These are phyloP conservation scores for Talaromyces sp. DNA, from an alignment of 2,329 filamentous ascomycete species.

Conservation along the genomic window DNA sequence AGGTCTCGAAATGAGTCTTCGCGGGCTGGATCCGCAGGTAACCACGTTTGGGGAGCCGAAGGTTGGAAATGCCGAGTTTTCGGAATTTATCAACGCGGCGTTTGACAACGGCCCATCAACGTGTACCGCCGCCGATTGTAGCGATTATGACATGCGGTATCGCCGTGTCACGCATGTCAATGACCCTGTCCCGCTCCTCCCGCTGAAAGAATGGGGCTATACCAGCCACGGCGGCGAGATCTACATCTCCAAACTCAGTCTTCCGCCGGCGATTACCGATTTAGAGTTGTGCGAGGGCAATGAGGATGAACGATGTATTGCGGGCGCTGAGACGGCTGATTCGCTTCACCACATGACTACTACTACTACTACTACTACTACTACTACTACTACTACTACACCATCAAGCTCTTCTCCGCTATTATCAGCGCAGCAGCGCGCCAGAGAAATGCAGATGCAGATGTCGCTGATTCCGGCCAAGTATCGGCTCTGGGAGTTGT, in stretches of 20 bases:
- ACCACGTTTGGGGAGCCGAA: constrained; percentile 92
- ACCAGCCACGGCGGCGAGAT: constrained; percentile 80
- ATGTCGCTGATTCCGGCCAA: constrained; percentile 36
- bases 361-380: neutral
- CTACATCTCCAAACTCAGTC: constrained; percentile 66
- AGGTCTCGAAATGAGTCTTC: constrained; percentile 69
- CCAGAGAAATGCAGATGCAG: neutral
- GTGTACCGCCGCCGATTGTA: neutral
- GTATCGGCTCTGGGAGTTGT: constrained; percentile 82
- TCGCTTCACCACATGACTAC: neutral
- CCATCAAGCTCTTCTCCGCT: neutral
- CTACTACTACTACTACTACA: neutral
- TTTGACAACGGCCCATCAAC: constrained; percentile 35
- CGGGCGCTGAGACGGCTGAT: constrained; percentile 45
- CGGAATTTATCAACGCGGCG: constrained; percentile 48
- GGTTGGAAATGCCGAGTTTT: constrained; percentile 52
- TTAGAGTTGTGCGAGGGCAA: constrained; percentile 67
- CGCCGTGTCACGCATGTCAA: constrained; percentile 77
- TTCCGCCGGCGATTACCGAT: constrained; percentile 66
- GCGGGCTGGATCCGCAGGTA: constrained; percentile 70
- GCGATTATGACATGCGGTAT: constrained; percentile 41
- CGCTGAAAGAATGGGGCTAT: constrained; percentile 84
- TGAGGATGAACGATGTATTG: constrained; percentile 66
- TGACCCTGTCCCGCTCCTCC: constrained; percentile 85
- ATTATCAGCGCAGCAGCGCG: neutral